Evolutionary conservation across 805 yeast genomes (phyloP).

Genomic region (Crinitomyces ghanaensis): DNA sequence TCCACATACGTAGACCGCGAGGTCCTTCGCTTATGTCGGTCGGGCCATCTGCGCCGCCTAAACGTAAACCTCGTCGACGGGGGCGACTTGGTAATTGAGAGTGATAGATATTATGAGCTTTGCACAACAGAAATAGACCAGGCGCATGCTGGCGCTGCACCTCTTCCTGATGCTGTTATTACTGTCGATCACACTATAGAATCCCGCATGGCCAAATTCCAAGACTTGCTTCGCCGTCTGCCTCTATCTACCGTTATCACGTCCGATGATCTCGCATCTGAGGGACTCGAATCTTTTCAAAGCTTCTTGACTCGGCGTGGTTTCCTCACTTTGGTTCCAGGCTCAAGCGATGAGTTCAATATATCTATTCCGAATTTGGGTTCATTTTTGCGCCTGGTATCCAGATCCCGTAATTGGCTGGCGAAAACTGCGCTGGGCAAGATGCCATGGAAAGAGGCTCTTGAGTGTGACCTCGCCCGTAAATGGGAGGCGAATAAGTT

Average conservation of each 20-base stretch:
- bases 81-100: conserved; percentile 24
- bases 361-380: conserved; percentile 30
- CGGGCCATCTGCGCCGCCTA: conserved; percentile 20
- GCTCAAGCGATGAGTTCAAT: conserved; percentile 21
- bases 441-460: conserved; percentile 27
- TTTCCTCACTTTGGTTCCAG: conserved; percentile 25
- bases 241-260: conserved; percentile 23
- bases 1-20: conserved; percentile 29
- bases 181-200: too few species aligned
- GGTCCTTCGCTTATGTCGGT: conserved; percentile 15
- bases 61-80: conserved; percentile 21
- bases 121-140: not conserved
- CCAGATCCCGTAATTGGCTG: conserved; percentile 27
- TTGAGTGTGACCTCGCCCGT: conserved; percentile 25
- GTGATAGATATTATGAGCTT: conserved; percentile 15
- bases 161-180: not conserved
- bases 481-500: conserved; percentile 20
- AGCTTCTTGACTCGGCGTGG: conserved; percentile 22
- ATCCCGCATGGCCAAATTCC: conserved; percentile 11
- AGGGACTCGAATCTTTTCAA: conserved; percentile 12
- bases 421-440: conserved; percentile 21
- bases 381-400: conserved; percentile 23
- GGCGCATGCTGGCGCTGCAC: not conserved
- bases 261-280: conserved; percentile 15
- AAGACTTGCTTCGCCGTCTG: conserved; percentile 14